Evolutionary conservation across 2,329 filamentous ascomycete genomes (phyloP), one percentile per base, ranked within the genome.

Genomic region (Claviceps africana): DNA sequence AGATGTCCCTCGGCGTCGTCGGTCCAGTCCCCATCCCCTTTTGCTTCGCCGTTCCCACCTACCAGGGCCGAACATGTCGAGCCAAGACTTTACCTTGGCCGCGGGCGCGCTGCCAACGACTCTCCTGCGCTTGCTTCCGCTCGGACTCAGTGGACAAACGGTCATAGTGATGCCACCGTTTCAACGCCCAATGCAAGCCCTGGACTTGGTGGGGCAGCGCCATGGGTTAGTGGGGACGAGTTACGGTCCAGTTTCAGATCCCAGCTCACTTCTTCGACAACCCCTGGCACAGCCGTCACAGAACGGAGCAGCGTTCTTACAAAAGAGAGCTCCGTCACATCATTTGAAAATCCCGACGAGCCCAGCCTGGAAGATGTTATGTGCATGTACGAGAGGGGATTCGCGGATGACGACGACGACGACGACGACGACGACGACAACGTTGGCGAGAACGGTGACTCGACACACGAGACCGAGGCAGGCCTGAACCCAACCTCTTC

Each of bases 291-390:
- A 2, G 58, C 66, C 5, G 81, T 83, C n/a, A 94, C 88, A 1
- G 87, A 91, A 62, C 78, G 87, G 55, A 94, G 87, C 65, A 95
- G 89, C 62, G 75, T 93, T 48, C 66, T 84, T 57, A 93, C 88
- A 3, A 88, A 86, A 59, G 80, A 81, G 55, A 94, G 86, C 70
- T 89, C 86, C 1, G 75, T 83, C 51, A 85, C 70, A 69, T 93
- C 73, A 56, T 76, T 75, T 66, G 67, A 64, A 40, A 66, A 70
- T 17, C 73, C 77, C 55, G 79, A 82, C 56, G 78, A 77, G 42
- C 72, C 78, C 52, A 82, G 78, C 59, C 70, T 85, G 33, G 79
- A 83, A 58, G 80, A 84, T 70, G 76, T 88, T 51, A 83, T 87
- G 67, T 81, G 78, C 62, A 82, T 83, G 71, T 85, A 84, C 64